Base-by-base conservation (phyloP, 176 grass and related monocot species). In the Elaeis guineensis region DNA sequence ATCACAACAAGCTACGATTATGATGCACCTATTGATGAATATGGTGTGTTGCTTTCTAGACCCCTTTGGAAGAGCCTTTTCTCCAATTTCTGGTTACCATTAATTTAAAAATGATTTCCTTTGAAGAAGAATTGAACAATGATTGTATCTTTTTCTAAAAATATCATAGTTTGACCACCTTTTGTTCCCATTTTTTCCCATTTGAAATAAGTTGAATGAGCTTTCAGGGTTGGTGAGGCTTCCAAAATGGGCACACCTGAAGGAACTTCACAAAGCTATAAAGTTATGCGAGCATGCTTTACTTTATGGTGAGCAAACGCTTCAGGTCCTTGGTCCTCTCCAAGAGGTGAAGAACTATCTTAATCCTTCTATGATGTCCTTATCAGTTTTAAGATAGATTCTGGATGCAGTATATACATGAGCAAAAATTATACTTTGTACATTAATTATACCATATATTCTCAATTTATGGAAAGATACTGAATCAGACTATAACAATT, bases 1-100 rank as follows among this genome's bases (percentile, higher is more conserved):
- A 98, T 98, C 76, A 92, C 93, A 55, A 98, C 93, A 76, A 98
- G 93, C 73, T 98, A 98, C 51, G 93, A 98, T 79, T 98, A 98
- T 83, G 87, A 98, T 89, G 93, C 93, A 50, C 93, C 93, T 11
- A 85, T 98, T 54, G 93, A 98, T 83, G 93, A 98, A 85, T 98
- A 98, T 57, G 93, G 93, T 98, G 58, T 56, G 50, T 3, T 53
- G 53, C 25, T 54, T 18, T 39, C 35, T 44, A 44, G 35, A 44
- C 35, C 2, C 35, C 35, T 44, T 44, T 44, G 35, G 9, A 44
- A 12, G 3, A 44, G 35, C 35, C 35, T 44, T 44, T 44, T 12
- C 35, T 44, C 5, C 7, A 14, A 44, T 14, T 44, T 44, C 35
- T 44, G 11, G 8, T 0, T 44, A 44, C 35, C 11, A 12, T 44